Base-by-base conservation (phyloP, 2,329 filamentous ascomycete species). In the Elsinoe perseae region DNA sequence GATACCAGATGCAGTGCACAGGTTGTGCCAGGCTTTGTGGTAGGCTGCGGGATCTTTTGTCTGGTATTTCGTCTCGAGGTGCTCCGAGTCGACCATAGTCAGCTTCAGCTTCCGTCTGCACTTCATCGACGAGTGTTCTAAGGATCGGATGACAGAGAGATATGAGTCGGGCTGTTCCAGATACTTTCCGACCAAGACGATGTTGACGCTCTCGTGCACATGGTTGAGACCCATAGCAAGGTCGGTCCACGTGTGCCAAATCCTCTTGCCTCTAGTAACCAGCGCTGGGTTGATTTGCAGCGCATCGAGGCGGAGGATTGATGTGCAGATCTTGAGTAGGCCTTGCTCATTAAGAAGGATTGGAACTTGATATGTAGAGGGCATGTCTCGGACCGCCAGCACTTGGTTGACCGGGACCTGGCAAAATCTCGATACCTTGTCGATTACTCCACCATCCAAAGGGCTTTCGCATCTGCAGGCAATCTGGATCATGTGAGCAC, bases 161-260 rank as follows among this genome's bases (percentile, higher is more conserved):
- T 96, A 97, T 3, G 88, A 86, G 70, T 97, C 92, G 56, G 90
- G 84, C 3, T 92, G 81, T 54, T 83, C 82, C 20, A 84, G 85
- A 70, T 98, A 98, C 73, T 97, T 97, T 63, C 93, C 93, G 9
- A 97, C 91, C 10, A 98, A 77, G 7, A 83, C 89, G 68, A 98
- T 95, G 38, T 80, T 80, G 57, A 97, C 85, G 0, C 80, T 77
- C 42, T 89, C 84, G 57, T 81, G 78, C 52, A 85, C 76, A 58
- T 82, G 81, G 56, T 85, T 79, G 65, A 87, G 81, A 16, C 81
- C 79, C 6, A 80, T 78, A 4, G 89, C 87, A 5, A 88, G 79
- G 28, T 75, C 74, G 66, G 84, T 84, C 92, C 92, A 97, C 62
- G 85, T 77, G 4, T 81, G 70, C 89, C 90, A 95, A 52, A 85